phyloP scores from a whole-genome alignment of 2,329 filamentous ascomycete species.

The Talaromyces sp. region DNA sequence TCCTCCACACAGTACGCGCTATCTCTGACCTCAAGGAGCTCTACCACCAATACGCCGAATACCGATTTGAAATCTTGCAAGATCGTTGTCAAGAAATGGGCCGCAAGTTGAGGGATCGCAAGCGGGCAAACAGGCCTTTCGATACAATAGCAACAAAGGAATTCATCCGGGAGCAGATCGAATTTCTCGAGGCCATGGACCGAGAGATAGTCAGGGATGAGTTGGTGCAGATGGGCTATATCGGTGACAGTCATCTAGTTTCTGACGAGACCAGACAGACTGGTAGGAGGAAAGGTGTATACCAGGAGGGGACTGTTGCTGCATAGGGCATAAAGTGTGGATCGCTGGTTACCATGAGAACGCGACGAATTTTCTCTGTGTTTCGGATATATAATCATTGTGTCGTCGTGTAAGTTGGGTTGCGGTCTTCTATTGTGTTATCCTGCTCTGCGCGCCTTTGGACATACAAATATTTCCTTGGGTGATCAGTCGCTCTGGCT shows the following conservation, averaged over 20 bases:
- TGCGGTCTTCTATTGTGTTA: neutral
- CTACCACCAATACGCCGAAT: constrained; percentile 61
- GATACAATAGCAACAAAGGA: constrained; percentile 27
- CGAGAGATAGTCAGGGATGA: constrained; percentile 41
- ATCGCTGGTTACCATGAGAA: neutral
- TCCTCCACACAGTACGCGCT: constrained; percentile 57
- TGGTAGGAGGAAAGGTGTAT: constrained; percentile 23
- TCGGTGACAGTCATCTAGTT: constrained; percentile 35
- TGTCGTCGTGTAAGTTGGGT: neutral
- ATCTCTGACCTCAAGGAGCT: constrained; percentile 57
- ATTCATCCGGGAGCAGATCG: constrained; percentile 27
- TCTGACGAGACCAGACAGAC: constrained; percentile 35
- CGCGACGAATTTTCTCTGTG: neutral
- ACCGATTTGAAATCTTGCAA: constrained; percentile 61
- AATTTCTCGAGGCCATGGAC: constrained; percentile 40
- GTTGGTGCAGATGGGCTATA: constrained; percentile 35
- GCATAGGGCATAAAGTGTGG: neutral
- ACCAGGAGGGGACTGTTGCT: constrained; percentile 8
- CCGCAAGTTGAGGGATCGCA: constrained; percentile 29
- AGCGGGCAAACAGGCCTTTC: constrained; percentile 31
- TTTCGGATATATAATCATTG: neutral
- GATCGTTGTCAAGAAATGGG: constrained; percentile 46
- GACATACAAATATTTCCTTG: constrained; percentile 5
- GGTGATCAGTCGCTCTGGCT: neutral
- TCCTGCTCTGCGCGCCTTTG: neutral